Evolutionary conservation across 1,139 yeast species (phyloP), one percentile per base, ranked within the genome.

Genomic region (Kazachstania sp.): DNA sequence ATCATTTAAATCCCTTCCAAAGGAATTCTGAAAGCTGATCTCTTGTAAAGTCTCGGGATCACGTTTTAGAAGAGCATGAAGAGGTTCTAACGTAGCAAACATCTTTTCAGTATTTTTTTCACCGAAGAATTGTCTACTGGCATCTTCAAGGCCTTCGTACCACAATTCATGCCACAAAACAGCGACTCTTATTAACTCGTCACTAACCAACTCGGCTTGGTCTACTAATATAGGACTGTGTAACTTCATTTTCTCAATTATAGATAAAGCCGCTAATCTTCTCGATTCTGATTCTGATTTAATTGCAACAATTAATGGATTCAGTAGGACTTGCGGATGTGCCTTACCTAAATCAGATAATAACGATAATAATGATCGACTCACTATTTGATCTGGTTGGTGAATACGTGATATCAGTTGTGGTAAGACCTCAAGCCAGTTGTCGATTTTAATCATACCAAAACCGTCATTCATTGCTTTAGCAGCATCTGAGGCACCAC

Each of bases 111-210:
- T 85, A 61, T 92, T 87, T 58, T 88, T 94, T 52, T 94, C 98
- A 37, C 95, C 96, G 66, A 88, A 92, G 70, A 86, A 92, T 47
- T 86, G 76, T 50, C 97, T 74, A 3, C 96, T 88, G 0, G 98
- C 98, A 70, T 92, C 97, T 63, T 92, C 99, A 36, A 92, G 71
- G 2, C 95, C 97, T 68, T 90, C 97, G 59, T 90, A 90, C 98
- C 99, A 92, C 63, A 86, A 84, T 61, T 92, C 99, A 58, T 88
- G 95, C 97, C 98, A 90, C 53, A 92, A 71, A 2, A 92, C 97
- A 0, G 98, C 97, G 18, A 88, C 95, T 55, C 97, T 72, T 54
- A 92, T 90, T 52, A 92, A 76, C 60, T 92, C 98, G 56, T 82
- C 82, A 69, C 95, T 85, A n/a, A 92, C 97, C 50, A 90, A 67